These are phyloP conservation scores for Corynespora cassiicola DNA, from an alignment of 2,329 filamentous ascomycete species.

Conservation along the genomic window DNA sequence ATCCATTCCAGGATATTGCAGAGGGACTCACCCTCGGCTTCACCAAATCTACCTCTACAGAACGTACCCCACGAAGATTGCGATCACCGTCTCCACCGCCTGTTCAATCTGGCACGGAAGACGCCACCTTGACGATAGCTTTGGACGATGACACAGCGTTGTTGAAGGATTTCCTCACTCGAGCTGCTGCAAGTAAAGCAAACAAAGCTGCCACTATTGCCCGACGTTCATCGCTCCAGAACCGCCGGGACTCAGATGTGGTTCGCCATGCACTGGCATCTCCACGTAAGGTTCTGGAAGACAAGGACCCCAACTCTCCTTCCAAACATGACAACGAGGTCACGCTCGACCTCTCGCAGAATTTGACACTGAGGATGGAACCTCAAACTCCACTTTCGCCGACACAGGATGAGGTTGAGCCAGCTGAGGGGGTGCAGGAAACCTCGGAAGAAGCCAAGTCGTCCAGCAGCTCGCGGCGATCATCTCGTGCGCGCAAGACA, in stretches of 20 bases:
- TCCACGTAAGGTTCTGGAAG: slow-evolving; percentile 51
- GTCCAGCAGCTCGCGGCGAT: slow-evolving; percentile 34
- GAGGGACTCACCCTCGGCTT: slow-evolving; percentile 36
- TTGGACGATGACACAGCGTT: slow-evolving; percentile 57
- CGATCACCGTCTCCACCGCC: slow-evolving; percentile 35
- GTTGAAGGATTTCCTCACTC: slow-evolving; percentile 56
- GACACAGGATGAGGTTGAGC: slow-evolving; percentile 13
- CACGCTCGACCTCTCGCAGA: slow-evolving; percentile 38
- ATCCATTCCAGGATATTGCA: slow-evolving; percentile 29
- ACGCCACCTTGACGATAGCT: slow-evolving; percentile 38
- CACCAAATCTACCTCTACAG: slow-evolving; percentile 13
- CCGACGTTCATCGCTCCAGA: slow-evolving; percentile 51
- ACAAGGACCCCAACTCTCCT: slow-evolving; percentile 57
- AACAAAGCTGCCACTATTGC: slow-evolving; percentile 40
- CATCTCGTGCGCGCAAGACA: slow-evolving; percentile 40
- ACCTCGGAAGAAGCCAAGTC: slow-evolving; percentile 20
- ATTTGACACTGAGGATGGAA: slow-evolving; percentile 28
- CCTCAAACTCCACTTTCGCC: slow-evolving; percentile 24
- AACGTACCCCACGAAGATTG: slow-evolving; percentile 28
- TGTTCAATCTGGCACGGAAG: slow-evolving; percentile 28
- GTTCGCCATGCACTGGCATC: slow-evolving; percentile 55
- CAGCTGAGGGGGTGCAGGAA: slow-evolving; percentile 10
- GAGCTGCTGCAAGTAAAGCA: slow-evolving; percentile 56
- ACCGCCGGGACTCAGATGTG: slow-evolving; percentile 55
- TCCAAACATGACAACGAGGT: slow-evolving; percentile 43